A percentile compares a stretch with the other conserved stretches of the same genome.
Evolutionary conservation across 31 red algal species (phyloP).

Genomic region (Asparagopsis taxiformis): DNA sequence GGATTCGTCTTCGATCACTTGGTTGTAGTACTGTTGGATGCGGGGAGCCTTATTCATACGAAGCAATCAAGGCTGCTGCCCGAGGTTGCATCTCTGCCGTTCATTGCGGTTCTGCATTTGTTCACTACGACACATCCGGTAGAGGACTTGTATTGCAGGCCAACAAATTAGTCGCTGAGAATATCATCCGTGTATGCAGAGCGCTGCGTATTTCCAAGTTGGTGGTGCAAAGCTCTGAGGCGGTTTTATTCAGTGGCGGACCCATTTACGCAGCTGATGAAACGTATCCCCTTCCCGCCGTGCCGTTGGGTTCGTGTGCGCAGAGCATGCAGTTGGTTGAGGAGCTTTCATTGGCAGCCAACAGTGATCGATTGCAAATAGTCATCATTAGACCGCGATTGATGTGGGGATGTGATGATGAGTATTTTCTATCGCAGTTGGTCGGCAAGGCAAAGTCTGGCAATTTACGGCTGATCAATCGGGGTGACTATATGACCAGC

Average conservation of each 20-base stretch:
- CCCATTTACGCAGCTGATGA: constrained; percentile 2
- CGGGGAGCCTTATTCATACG: constrained; percentile 4
- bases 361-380: constrained; percentile 3
- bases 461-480: constrained; percentile 24
- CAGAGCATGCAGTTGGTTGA: constrained; percentile 15
- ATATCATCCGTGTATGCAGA: constrained; percentile 7
- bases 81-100: constrained; percentile 13
- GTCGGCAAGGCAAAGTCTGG: constrained; percentile 1
- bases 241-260: not conserved
- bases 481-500: constrained; percentile 47
- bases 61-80: constrained; percentile 6
- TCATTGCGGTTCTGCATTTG: not conserved
- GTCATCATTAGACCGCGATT: constrained; percentile 22
- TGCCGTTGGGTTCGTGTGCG: constrained; percentile 6
- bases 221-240: constrained; percentile 25
- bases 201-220: not conserved
- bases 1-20: constrained; percentile 6
- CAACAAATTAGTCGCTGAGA: constrained; percentile 8
- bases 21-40: not conserved
- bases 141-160: not conserved
- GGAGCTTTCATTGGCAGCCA: constrained; percentile 1
- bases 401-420: constrained; percentile 25
- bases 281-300: not conserved
- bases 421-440: constrained; percentile 9
- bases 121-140: constrained; percentile 7